Conservation (phyloP, 2,329 filamentous ascomycete genomes). For the Pestalotiopsis sp. region DNA sequence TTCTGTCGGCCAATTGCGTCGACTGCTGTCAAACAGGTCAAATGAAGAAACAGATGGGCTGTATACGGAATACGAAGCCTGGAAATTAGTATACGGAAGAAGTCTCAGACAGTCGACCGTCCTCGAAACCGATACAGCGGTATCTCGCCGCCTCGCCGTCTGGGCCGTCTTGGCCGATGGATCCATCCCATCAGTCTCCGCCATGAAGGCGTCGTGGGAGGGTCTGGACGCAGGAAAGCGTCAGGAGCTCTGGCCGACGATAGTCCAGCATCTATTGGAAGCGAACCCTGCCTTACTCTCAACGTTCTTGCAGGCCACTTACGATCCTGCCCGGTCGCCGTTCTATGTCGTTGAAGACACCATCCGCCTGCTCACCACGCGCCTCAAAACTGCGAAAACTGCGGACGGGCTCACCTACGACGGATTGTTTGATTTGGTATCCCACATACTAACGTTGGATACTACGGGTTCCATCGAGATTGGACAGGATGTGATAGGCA, state of each 20-base stretch:
- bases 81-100: slow-evolving; percentile 27
- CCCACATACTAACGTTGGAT: slow-evolving; percentile 23
- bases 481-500: slow-evolving; percentile 24
- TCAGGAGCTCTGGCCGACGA: slow-evolving; percentile 27
- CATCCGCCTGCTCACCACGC: slow-evolving; percentile 24
- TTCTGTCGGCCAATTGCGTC: slow-evolving; percentile 28
- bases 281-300: slow-evolving; percentile 21
- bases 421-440: slow-evolving; percentile 19
- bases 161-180: slow-evolving; percentile 1
- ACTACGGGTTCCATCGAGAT: slow-evolving; percentile 26
- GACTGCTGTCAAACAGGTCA: slow-evolving; percentile 21
- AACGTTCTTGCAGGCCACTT: slow-evolving; percentile 26
- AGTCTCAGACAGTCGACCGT: slow-evolving; percentile 9
- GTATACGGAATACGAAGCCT: slow-evolving; percentile 27
- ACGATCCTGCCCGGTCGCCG: slow-evolving; percentile 29
- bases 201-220: slow-evolving; percentile 27
- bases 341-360: slow-evolving; percentile 33
- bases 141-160: not conserved
- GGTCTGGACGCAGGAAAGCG: slow-evolving; percentile 22
- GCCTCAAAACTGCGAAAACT: slow-evolving; percentile 2
- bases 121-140: not conserved
- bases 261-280: slow-evolving; percentile 23
- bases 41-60: slow-evolving; percentile 14
- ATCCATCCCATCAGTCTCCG: slow-evolving; percentile 5
- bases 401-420: not conserved